Evolutionary conservation across 768 basidiomycete genomes (phyloP), one percentile per base, ranked within the genome.

Genomic region (Ramaria rubella): DNA sequence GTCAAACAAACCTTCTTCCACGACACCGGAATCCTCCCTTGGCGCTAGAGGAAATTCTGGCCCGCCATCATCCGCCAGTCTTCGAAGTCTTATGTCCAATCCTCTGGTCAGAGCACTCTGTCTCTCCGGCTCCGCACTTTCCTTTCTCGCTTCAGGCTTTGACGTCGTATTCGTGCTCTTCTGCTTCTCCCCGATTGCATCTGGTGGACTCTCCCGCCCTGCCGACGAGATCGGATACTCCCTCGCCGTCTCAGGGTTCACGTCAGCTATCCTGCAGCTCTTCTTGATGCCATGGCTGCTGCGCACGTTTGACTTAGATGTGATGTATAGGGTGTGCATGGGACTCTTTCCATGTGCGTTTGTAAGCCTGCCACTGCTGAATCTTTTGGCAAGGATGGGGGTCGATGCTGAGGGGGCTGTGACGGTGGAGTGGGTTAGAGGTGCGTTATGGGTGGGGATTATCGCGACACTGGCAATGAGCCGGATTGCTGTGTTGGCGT

Each of bases 101-200:
- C 81, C 83, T 1, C 70, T 79, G 50, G 77, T 85, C 51, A 73
- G 74, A 9, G 75, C 79, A 17, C 63, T 85, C 38, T 75, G 78
- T 46, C 59, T 73, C 36, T 84, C 82, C 33, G 81, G 79, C 2
- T 77, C 73, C 58, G 74, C 75, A 2, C 70, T 85, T 11, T 73
- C 73, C 45, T 85, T 83, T 68, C 71, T 79, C 58, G 36, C 70
- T 8, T 80, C 79, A 1, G 77, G 77, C 0, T 87, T 83, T 57
- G 83, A 85, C 48, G 80, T 83, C 14, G 78, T 84, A 7, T 86
- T 86, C 61, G 82, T 85, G 12, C 72, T 87, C 30, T 85, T 81
- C 62, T 83, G 80, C 58, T 87, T 83, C 65, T 81, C 85, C 15
- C 75, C 81, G 12, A 66, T 86, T 40, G 60, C 72, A 33, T 64